Base-by-base conservation (phyloP, 305 asterid species). In the Andrographis paniculata region DNA sequence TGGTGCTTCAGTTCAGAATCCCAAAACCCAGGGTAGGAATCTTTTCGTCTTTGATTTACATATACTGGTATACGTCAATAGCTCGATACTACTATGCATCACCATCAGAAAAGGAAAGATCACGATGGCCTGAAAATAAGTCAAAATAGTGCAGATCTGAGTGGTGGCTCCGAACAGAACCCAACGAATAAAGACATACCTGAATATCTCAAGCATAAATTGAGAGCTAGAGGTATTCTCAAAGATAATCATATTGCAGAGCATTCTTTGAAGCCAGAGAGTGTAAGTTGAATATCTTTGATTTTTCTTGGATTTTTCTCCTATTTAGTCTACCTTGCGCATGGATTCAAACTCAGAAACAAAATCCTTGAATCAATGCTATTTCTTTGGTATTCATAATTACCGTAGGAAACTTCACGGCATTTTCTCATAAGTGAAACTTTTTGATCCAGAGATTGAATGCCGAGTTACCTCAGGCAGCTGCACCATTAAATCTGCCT, bases 201-300 rank as follows among this genome's bases (percentile, higher is more conserved):
- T 53, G 94, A 86, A 53, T 86, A 78, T 74, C 94, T 91, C 61
- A 91, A 83, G 78, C 68, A 75, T 74, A 91, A 83, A 69, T 65
- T 91, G 72, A 86, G 58, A 68, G 96, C 92, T 49, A 81, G 98
- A 66, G 98, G 98, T 41, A 86, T 91, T 65, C 70, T 86, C 52
- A 82, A 79, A 63, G 94, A 67, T 41, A 66, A 55, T 42, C 58
- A 70, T 42, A 60, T 44, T 22, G 47, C 55, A 2, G 77, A 56
- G 54, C 62, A 62, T 47, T 46, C 52, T 55, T 30, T 51, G 37
- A 24, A 40, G 45, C 52, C 76, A 17, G 68, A 68, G 56, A 68
- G 60, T 62, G 94, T 76, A 65, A 67, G 91, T 53, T 50, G 37
- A 42, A 40, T 41, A 10, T 51, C 50, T 52, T 50, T 52, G 43